phyloP scores from a whole-genome alignment of 1,284 basidiomycete genomes.

The Golubevia sp. region DNA sequence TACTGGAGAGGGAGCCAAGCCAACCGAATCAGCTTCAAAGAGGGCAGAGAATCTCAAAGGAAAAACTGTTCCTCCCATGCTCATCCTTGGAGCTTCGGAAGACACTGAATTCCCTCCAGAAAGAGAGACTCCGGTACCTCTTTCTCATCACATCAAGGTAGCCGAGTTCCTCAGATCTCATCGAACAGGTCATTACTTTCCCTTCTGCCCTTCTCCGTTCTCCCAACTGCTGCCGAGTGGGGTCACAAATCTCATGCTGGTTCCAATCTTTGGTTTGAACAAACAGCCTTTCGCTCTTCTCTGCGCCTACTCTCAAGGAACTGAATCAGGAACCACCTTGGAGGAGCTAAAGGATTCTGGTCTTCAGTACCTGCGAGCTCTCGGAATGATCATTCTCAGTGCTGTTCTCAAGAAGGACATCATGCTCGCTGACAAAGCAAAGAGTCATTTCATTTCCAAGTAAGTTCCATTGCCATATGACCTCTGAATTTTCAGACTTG shows the following conservation, averaged over 20 bases:
- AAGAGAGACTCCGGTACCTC: slow-evolving; percentile 36
- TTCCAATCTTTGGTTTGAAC: slow-evolving; percentile 91
- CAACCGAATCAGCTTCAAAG: neutral
- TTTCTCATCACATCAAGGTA: slow-evolving; percentile 41
- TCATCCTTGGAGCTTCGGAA: slow-evolving; percentile 47
- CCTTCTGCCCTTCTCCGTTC: slow-evolving; percentile 39
- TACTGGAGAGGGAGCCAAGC: neutral
- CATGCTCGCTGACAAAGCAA: slow-evolving; percentile 88
- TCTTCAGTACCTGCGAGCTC: slow-evolving; percentile 83
- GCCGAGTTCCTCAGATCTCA: slow-evolving; percentile 46
- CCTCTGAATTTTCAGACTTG: neutral
- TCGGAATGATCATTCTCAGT: slow-evolving; percentile 89
- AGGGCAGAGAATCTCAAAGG: slow-evolving; percentile 1
- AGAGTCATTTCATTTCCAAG: slow-evolving; percentile 88
- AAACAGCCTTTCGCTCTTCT: slow-evolving; percentile 87
- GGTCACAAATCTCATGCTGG: slow-evolving; percentile 32
- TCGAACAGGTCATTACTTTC: slow-evolving; percentile 38
- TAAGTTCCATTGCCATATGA: slow-evolving; percentile 57
- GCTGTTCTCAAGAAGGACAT: slow-evolving; percentile 90
- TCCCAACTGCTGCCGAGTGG: slow-evolving; percentile 41
- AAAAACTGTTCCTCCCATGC: slow-evolving; percentile 46
- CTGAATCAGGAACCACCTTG: slow-evolving; percentile 77
- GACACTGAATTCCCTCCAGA: slow-evolving; percentile 14
- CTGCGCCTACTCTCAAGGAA: slow-evolving; percentile 81
- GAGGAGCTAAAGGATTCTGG: slow-evolving; percentile 75